Evolutionary conservation across 257 asterid genomes (phyloP), one percentile per base, ranked within the genome.

Genomic region (Nyctanthes arbortristis): DNA sequence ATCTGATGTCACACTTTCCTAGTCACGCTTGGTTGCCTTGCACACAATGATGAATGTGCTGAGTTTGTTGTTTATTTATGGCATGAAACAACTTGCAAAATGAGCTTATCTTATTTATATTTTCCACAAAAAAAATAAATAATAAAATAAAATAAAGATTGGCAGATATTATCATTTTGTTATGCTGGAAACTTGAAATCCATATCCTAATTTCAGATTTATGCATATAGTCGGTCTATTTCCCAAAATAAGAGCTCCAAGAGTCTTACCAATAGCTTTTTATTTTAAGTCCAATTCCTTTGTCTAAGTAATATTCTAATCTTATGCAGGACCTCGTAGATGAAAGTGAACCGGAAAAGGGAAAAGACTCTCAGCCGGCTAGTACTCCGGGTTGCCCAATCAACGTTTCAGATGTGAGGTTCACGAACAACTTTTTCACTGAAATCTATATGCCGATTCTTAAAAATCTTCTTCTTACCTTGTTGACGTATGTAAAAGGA

Each of bases 251-350:
- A 49, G 58, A 27, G 7, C 27, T 18, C 22, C 3, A 14, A 7
- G 56, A 49, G 12, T 20, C 29, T 49, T n/a, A 49, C 1, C n/a
- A 20, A 27, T 14, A 49, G 18, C 13, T 20, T n/a, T 49, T 3
- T 13, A 2, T 49, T 20, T 29, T 5, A 49, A 3, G 5, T 49
- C 29, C 29, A 49, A 29, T 49, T 49, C 22, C 29, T 49, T 18
- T 58, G 63, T 29, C 20, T 29, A 4, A 58, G 27, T 36, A 35
- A 1, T 20, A 27, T 6, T 55, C 14, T n/a, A 55, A 24, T 56
- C 61, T 66, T 73, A 25, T 56, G 65, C 80, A 83, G 86, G 71
- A 71, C 14, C n/a, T 63, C 14, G 71, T 73, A 80, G 84, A 82
- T 22, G 69, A 70, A 11, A 43, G 75, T 24, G 56, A 70, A 29